A percentile compares a stretch with the other conserved stretches of the same genome.
phyloP scores from a whole-genome alignment of 345 rosid genomes.

The Microcos paniculata region DNA sequence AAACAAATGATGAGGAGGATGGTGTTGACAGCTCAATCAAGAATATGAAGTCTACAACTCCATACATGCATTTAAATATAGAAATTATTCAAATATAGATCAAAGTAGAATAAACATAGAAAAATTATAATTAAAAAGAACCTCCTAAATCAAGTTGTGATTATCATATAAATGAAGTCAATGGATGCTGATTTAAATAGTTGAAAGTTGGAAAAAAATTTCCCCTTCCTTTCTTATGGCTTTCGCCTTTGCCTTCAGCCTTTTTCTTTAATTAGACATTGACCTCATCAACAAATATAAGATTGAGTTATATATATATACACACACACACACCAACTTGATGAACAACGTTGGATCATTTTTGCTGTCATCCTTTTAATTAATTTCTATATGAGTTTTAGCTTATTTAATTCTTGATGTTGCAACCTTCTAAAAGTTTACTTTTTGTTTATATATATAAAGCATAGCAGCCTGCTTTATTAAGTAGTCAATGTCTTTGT shows the following conservation, averaged over 20 bases:
- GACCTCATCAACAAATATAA: background rate
- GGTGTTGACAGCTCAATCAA: background rate
- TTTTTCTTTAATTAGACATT: background rate
- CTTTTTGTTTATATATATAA: background rate
- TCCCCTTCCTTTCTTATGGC: background rate
- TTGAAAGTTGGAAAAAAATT: background rate
- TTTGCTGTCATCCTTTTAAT: background rate
- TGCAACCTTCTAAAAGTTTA: background rate
- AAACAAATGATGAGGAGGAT: background rate
- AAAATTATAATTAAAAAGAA: background rate
- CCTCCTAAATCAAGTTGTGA: background rate
- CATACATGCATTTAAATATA: too few species aligned
- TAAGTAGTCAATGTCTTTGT: background rate
- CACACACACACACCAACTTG: background rate
- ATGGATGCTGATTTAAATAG: slow-evolving; percentile 6
- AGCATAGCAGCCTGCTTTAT: too few species aligned
- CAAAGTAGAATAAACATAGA: background rate
- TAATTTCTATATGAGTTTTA: background rate
- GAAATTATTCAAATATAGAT: background rate
- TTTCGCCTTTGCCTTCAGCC: too few species aligned
- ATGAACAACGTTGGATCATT: background rate
- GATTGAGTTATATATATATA: background rate
- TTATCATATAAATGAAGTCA: background rate
- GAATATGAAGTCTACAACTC: background rate
- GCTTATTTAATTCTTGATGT: background rate